Evolutionary conservation across 139 green algal species (phyloP).

Genomic region (Pedinophyceae sp.): DNA sequence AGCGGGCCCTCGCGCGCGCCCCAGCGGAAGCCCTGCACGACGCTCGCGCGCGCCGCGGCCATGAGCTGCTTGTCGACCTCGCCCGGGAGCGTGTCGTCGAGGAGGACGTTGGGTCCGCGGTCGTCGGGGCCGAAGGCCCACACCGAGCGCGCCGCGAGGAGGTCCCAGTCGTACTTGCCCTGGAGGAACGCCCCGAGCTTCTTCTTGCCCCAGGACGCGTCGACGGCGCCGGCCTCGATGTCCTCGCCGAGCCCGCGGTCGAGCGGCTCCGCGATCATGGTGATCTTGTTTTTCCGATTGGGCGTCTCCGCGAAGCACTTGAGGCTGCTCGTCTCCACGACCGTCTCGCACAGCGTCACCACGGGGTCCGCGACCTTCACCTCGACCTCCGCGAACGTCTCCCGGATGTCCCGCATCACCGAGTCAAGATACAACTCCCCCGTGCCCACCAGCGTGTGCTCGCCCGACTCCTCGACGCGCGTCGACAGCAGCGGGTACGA

Average conservation of each 20-base stretch:
- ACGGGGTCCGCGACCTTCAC: slow-evolving; percentile 86
- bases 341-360: slow-evolving; percentile 90
- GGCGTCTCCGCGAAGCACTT: slow-evolving; percentile 96
- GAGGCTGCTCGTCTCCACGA: slow-evolving; percentile 82
- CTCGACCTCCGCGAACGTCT: slow-evolving; percentile 68
- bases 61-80: slow-evolving; percentile 89
- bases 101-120: slow-evolving; percentile 75
- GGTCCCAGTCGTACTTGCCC: slow-evolving; percentile 88
- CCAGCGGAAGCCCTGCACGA: slow-evolving; percentile 90
- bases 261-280: slow-evolving; percentile 90
- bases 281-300: slow-evolving; percentile 72
- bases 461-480: slow-evolving; percentile 77
- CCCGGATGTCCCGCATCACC: slow-evolving; percentile 73
- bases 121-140: slow-evolving; percentile 92
- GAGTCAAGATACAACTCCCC: slow-evolving; percentile 93
- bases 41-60: slow-evolving; percentile 30
- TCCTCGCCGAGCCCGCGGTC: slow-evolving; percentile 80
- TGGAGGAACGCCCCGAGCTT: slow-evolving; percentile 62
- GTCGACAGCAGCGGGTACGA: slow-evolving; percentile 59
- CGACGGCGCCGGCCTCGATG: slow-evolving; percentile 65
- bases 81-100: slow-evolving; percentile 83
- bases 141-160: slow-evolving; percentile 75
- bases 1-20: slow-evolving; percentile 85
- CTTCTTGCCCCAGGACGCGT: slow-evolving; percentile 47
- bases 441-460: slow-evolving; percentile 93